phyloP scores from a whole-genome alignment of 495 filamentous ascomycete genomes.

The Neurospora hispaniola region DNA sequence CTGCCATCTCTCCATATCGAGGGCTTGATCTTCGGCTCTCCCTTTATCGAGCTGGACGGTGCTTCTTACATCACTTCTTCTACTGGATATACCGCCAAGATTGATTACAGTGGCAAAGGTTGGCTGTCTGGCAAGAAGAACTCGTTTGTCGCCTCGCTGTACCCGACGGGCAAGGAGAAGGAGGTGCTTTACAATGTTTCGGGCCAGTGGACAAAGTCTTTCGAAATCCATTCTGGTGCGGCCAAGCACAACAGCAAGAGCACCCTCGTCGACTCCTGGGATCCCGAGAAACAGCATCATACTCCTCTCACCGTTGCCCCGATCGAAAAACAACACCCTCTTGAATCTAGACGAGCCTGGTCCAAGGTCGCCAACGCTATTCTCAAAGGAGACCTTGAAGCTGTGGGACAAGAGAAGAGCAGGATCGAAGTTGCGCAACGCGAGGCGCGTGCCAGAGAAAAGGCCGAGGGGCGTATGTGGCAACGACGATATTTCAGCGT shows the following conservation, averaged over 20 bases:
- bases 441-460: conserved; percentile 71
- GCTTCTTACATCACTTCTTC: conserved; percentile 73
- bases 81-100: conserved; percentile 80
- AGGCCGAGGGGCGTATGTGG: conserved; percentile 69
- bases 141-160: conserved; percentile 68
- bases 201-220: conserved; percentile 84
- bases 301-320: conserved; percentile 64
- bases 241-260: conserved; percentile 46
- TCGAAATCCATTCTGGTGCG: conserved; percentile 64
- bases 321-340: conserved; percentile 70
- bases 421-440: conserved; percentile 90
- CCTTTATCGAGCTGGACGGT: conserved; percentile 83
- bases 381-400: conserved; percentile 70
- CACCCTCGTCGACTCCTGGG: conserved; percentile 55
- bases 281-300: conserved; percentile 47
- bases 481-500: conserved; percentile 72
- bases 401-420: conserved; percentile 63
- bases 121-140: conserved; percentile 97
- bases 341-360: conserved; percentile 88
- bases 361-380: conserved; percentile 72
- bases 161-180: conserved; percentile 67
- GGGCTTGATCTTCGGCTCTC: conserved; percentile 80
- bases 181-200: conserved; percentile 74
- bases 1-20: conserved; percentile 90
- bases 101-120: conserved; percentile 85